Evolutionary conservation across 2,329 filamentous ascomycete species (phyloP).

Genomic region (Pseudogymnoascus sp.): DNA sequence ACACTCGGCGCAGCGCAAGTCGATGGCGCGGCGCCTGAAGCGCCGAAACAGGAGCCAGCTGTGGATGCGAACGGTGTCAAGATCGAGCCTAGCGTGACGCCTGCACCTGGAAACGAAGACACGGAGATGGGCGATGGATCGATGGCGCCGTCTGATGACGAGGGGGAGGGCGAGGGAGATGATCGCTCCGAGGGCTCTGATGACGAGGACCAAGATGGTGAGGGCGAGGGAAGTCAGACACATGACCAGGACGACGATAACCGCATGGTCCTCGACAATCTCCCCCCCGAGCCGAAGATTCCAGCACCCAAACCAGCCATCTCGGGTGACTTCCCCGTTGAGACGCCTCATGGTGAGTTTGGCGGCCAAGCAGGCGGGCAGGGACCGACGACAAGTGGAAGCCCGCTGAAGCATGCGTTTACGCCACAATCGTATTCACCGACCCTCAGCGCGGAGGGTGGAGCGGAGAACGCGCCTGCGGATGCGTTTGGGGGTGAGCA

Average conservation of each 20-base stretch:
- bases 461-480: neutral
- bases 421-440: neutral
- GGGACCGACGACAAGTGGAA: neutral
- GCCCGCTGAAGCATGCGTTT: neutral
- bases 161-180: constrained; percentile 40
- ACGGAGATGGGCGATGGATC: constrained; percentile 29
- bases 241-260: neutral
- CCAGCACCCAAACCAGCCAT: neutral
- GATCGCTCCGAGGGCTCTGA: constrained; percentile 30
- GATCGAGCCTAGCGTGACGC: constrained; percentile 17
- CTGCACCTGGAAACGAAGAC: constrained; percentile 22
- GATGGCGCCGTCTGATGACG: constrained; percentile 24
- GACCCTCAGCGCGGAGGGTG: neutral
- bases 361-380: neutral
- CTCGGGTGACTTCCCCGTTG: neutral
- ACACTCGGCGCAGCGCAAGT: neutral
- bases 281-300: neutral
- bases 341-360: neutral
- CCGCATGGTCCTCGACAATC: neutral
- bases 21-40: constrained; percentile 9
- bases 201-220: constrained; percentile 15
- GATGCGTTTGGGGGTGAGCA: neutral
- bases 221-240: neutral
- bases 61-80: constrained; percentile 20
- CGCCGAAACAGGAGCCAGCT: neutral